Conservation (phyloP, 129 eudicot genomes). For the Flaveria trinervia region DNA sequence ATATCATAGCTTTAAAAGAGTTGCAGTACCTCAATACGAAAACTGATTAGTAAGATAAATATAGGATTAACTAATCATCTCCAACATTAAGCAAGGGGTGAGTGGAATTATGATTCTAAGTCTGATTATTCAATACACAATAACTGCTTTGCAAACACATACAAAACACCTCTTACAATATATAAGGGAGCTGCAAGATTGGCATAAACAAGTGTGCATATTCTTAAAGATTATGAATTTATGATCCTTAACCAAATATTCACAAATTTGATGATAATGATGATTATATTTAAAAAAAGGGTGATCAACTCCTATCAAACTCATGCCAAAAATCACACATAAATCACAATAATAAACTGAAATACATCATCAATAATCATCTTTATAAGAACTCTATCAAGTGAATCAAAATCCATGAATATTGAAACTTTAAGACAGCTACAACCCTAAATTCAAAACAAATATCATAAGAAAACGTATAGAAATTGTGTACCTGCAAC, state of each 20-base stretch:
- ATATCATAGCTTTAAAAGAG: too few species aligned
- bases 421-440: not conserved
- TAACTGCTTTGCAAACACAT: not conserved
- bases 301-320: not conserved
- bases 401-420: not conserved
- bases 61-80: not conserved
- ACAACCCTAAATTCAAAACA: not conserved
- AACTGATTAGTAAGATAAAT: too few species aligned
- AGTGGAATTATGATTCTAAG: too few species aligned
- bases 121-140: not conserved
- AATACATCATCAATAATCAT: not conserved
- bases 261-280: not conserved
- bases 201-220: not conserved
- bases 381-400: not conserved
- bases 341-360: too few species aligned
- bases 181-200: not conserved
- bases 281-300: not conserved
- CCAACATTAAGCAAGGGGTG: not conserved
- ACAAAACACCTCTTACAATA: not conserved
- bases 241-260: not conserved
- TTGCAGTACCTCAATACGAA: too few species aligned
- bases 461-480: not conserved
- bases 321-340: not conserved
- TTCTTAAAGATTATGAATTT: too few species aligned
- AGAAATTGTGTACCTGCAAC: constrained; percentile 61